These are phyloP conservation scores for Exophiala sideris DNA, from an alignment of 2,329 filamentous ascomycete species.

Conservation along the genomic window DNA sequence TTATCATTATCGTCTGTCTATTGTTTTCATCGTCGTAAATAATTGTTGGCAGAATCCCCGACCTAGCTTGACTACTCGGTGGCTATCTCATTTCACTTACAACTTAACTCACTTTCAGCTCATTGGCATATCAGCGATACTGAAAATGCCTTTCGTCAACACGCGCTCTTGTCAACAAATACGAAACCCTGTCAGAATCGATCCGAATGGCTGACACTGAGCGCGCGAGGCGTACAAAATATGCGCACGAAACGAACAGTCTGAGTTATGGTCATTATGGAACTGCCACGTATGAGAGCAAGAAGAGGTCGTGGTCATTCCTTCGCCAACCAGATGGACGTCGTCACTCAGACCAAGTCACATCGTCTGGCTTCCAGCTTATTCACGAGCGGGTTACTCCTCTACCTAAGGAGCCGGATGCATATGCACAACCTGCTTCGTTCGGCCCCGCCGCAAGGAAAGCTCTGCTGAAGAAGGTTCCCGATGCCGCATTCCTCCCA, in stretches of 20 bases:
- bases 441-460: background rate
- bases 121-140: background rate
- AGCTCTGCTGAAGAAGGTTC: conserved; percentile 11
- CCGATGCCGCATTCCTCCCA: conserved; percentile 8
- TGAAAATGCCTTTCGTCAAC: conserved; percentile 13
- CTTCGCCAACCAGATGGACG: conserved; percentile 5
- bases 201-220: conserved; percentile 23
- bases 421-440: background rate
- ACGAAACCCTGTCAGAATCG: background rate
- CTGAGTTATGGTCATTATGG: conserved; percentile 27
- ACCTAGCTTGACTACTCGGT: too few species aligned
- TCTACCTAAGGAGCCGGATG: background rate
- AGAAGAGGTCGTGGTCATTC: conserved; percentile 20
- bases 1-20: too few species aligned
- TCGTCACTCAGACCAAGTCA: background rate
- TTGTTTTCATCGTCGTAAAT: too few species aligned
- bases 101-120: too few species aligned
- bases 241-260: conserved; percentile 23
- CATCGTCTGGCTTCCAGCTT: conserved; percentile 1
- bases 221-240: conserved; percentile 10
- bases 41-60: too few species aligned
- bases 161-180: background rate
- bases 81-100: too few species aligned
- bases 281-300: conserved; percentile 21
- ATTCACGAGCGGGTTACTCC: conserved; percentile 3